Base-by-base conservation (phyloP, 768 basidiomycete species). In the Podaxis sp. region DNA sequence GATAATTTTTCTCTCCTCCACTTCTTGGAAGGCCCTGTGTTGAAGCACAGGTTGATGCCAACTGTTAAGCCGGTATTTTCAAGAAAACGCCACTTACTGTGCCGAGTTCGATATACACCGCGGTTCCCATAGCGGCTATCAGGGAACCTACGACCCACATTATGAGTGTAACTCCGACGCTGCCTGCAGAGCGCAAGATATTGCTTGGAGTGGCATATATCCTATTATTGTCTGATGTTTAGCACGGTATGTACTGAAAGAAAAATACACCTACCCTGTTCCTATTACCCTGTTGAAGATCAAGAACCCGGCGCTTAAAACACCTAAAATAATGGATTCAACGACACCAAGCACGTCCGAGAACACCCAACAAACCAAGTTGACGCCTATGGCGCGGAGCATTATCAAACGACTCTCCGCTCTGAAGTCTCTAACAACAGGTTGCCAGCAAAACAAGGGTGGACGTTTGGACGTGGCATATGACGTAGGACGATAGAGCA, bases 231-330 rank as follows among this genome's bases (percentile, higher is more conserved):
- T 26, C 22, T 3, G 24, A 24, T 51, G 30, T 11, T 15, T 30
- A 11, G 4, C 7, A 19, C 26, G 42, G 7, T 15, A 8, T 9
- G 3, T 9, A 15, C n/a, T 26, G 3, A 30, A 26, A 2, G 22
- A 53, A 57, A 11, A 44, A 44, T 49, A 22, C 17, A 71, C 75
- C 33, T 62, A 87, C 89, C 89, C 88, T 19, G 88, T 85, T 19
- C 89, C 89, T 33, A 90, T 87, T n/a, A 89, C 80, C 30, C 86
- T 82, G 68, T 92, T 92, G 77, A 90, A 89, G 40, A 92, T 86
- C 48, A 92, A 82, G 65, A 84, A 87, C 2, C 84, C 72, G 3
- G 87, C 84, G 63, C 85, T 88, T 51, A 81, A 70, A 5, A 82
- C 68, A 6, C 84, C 83, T 83, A 60, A 36, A 39, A 30, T 60